Percentiles rank a stretch among this genome's conserved stretches.
These are phyloP conservation scores for Melocanna baccifera DNA, from an alignment of 176 grass and related monocot species.

Conservation along the genomic window DNA sequence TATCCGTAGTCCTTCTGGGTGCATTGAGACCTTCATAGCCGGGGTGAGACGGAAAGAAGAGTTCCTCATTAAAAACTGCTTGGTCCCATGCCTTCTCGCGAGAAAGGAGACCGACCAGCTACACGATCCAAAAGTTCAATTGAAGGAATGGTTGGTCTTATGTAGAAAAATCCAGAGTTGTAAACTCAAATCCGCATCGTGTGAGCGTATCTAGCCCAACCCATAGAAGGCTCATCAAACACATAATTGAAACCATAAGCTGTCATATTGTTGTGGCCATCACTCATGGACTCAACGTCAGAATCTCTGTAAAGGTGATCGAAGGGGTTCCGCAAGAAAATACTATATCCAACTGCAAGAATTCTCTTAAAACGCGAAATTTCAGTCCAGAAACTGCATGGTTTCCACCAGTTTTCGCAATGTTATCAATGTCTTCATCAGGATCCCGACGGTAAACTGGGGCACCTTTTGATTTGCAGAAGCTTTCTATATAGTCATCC, in stretches of 20 bases:
- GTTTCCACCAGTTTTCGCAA: conserved; percentile 57
- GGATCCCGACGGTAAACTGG: conserved; percentile 60
- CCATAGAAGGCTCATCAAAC: conserved; percentile 67
- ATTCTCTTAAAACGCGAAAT: conserved; percentile 66
- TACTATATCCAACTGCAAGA: conserved; percentile 72
- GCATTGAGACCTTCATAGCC: conserved; percentile 65
- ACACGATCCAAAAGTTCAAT: conserved; percentile 76
- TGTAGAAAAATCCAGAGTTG: conserved; percentile 80
- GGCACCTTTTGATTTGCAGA: conserved; percentile 54
- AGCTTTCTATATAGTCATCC: conserved; percentile 53
- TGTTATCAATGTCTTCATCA: conserved; percentile 56
- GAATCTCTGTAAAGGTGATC: conserved; percentile 66
- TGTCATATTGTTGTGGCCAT: conserved; percentile 65
- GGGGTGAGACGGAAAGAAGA: conserved; percentile 52
- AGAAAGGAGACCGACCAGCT: conserved; percentile 40
- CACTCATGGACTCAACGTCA: conserved; percentile 83
- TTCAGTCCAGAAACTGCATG: conserved; percentile 73
- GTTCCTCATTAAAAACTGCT: conserved; percentile 75
- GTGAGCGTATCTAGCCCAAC: conserved; percentile 79
- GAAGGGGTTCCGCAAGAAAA: conserved; percentile 71
- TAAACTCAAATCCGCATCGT: conserved; percentile 77
- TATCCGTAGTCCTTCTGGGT: conserved; percentile 70
- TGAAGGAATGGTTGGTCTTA: conserved; percentile 56
- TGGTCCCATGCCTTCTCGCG: conserved; percentile 64
- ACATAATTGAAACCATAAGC: conserved; percentile 73